phyloP scores from a whole-genome alignment of 371 early-diverging fungal genomes.

The Apophysomyces ossiformis region DNA sequence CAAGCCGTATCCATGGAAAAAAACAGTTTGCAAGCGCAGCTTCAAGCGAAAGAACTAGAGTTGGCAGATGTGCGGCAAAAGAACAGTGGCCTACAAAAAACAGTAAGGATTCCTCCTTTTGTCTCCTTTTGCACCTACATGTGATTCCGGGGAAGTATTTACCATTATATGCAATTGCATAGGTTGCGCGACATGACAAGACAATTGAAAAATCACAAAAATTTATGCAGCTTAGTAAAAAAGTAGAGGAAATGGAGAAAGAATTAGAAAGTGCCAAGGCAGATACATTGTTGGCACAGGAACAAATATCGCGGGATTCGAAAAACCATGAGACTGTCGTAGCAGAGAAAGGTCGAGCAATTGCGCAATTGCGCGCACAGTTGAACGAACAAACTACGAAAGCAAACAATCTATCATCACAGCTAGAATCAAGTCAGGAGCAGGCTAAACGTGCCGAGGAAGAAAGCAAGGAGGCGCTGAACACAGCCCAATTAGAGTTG shows the following conservation, averaged over 20 bases:
- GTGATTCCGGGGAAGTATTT: not conserved
- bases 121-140: conserved; percentile 1
- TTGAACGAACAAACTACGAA: conserved; percentile 15
- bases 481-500: conserved; percentile 12
- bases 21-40: conserved; percentile 19
- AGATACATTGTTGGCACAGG: conserved; percentile 11
- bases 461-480: conserved; percentile 10
- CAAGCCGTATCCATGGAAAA: conserved; percentile 32
- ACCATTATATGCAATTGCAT: not conserved
- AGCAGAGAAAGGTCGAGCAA: conserved; percentile 26
- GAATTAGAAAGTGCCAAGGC: conserved; percentile 16
- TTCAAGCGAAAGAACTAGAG: conserved; percentile 37
- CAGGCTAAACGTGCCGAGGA: conserved; percentile 8
- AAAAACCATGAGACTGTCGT: conserved; percentile 10
- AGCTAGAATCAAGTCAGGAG: conserved; percentile 12
- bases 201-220: conserved; percentile 30
- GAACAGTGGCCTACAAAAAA: conserved; percentile 37
- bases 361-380: conserved; percentile 13
- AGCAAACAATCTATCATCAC: conserved; percentile 7
- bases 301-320: conserved; percentile 11
- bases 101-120: conserved; percentile 22
- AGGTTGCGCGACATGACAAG: conserved; percentile 35
- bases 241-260: conserved; percentile 33
- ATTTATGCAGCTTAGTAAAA: conserved; percentile 33
- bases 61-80: conserved; percentile 39